phyloP scores from a whole-genome alignment of 371 early-diverging fungal genomes.

The Choanephora cucurbitarum region DNA sequence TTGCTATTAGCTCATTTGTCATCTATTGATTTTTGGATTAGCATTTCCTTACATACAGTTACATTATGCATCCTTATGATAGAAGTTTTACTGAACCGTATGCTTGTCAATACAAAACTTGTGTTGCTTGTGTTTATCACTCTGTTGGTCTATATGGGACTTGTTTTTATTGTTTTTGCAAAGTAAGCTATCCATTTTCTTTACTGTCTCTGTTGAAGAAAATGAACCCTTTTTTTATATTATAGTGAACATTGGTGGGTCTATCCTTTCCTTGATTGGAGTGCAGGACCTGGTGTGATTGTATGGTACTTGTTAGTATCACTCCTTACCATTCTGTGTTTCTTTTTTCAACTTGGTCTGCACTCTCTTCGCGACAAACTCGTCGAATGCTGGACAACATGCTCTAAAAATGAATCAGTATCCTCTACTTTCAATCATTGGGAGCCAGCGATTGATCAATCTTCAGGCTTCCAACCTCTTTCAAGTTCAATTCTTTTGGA shows the following conservation, averaged over 20 bases:
- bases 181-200: constrained; percentile 41
- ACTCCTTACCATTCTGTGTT: no score
- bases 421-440: background rate
- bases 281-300: constrained; percentile 43
- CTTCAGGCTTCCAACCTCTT: background rate
- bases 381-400: no score
- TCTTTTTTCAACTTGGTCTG: no score
- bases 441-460: background rate
- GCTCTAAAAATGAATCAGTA: no score
- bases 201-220: no score
- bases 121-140: constrained; percentile 41
- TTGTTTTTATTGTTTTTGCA: constrained; percentile 50
- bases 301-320: constrained; percentile 34
- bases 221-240: background rate
- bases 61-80: constrained; percentile 50
- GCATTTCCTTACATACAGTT: constrained; percentile 51
- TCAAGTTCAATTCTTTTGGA: background rate
- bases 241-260: constrained; percentile 45
- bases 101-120: constrained; percentile 40
- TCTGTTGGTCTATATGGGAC: constrained; percentile 53
- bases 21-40: constrained; percentile 42
- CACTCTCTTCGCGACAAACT: no score
- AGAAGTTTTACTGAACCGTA: constrained; percentile 52
- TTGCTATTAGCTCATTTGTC: constrained; percentile 14
- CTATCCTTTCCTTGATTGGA: constrained; percentile 58